phyloP scores from a whole-genome alignment of 2,329 filamentous ascomycete genomes.

The Xylaria digitata region DNA sequence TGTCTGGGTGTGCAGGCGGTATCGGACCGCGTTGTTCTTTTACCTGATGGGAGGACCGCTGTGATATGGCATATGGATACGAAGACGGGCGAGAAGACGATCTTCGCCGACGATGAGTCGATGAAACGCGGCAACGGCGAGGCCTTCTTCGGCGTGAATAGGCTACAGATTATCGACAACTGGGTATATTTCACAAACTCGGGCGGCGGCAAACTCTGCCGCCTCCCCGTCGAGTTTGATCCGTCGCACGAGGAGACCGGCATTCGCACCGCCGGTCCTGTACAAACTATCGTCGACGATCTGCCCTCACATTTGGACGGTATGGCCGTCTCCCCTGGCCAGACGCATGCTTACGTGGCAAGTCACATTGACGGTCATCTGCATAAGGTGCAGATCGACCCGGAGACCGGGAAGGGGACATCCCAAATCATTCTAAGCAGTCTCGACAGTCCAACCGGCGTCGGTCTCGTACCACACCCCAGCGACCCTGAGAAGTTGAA shows the following conservation, averaged over 20 bases:
- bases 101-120: conserved; percentile 43
- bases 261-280: conserved; percentile 42
- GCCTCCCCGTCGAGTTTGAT: conserved; percentile 45
- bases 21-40: conserved; percentile 45
- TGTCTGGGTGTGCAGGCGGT: conserved; percentile 42
- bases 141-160: conserved; percentile 48
- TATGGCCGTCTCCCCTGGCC: conserved; percentile 42
- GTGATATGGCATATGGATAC: conserved; percentile 48
- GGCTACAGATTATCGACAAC: conserved; percentile 42
- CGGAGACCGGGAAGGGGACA: conserved; percentile 37
- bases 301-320: conserved; percentile 48
- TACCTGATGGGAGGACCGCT: conserved; percentile 43
- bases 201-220: conserved; percentile 45
- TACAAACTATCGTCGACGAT: conserved; percentile 42
- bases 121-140: conserved; percentile 42
- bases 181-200: conserved; percentile 50
- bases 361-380: conserved; percentile 46
- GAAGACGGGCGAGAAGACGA: conserved; percentile 39
- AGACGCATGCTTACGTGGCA: conserved; percentile 45
- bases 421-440: conserved; percentile 41
- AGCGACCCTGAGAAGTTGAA: conserved; percentile 39
- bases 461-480: conserved; percentile 40
- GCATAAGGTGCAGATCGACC: conserved; percentile 45
- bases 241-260: conserved; percentile 36
- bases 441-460: conserved; percentile 47